phyloP scores from a whole-genome alignment of 208 protist species.

The Leishmania turanica region DNA sequence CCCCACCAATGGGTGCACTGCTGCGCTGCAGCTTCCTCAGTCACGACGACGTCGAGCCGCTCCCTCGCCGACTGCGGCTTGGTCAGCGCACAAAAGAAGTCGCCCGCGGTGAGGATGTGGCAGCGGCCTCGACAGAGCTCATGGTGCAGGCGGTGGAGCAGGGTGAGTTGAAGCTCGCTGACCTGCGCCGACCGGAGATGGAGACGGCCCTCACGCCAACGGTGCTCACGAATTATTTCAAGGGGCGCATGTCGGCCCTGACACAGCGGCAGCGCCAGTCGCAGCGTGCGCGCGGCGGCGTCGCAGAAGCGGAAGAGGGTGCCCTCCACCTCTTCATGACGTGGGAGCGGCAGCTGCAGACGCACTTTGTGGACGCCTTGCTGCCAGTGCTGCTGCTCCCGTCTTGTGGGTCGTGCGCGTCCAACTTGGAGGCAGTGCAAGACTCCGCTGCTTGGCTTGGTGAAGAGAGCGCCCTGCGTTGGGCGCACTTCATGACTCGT shows the following conservation, averaged over 20 bases:
- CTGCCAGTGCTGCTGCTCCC: conserved; percentile 27
- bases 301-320: conserved; percentile 26
- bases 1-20: conserved; percentile 60
- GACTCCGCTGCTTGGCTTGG: conserved; percentile 13
- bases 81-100: conserved; percentile 36
- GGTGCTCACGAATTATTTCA: conserved; percentile 62
- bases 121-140: conserved; percentile 36
- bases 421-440: conserved; percentile 2
- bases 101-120: conserved; percentile 18
- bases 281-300: conserved; percentile 24
- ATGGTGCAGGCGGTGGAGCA: conserved; percentile 59
- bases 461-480: conserved; percentile 49
- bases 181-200: conserved; percentile 39
- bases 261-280: conserved; percentile 65
- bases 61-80: conserved; percentile 58
- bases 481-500: conserved; percentile 89
- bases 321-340: conserved; percentile 33
- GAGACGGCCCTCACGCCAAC: conserved; percentile 51
- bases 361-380: conserved; percentile 38
- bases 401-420: neutral
- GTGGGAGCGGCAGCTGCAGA: conserved; percentile 46
- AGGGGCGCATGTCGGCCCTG: conserved; percentile 41
- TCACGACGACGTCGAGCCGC: conserved; percentile 27
- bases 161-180: conserved; percentile 40
- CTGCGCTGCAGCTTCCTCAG: conserved; percentile 31